Evolutionary conservation across 176 grass and related monocot genomes (phyloP).

Genomic region (Ananas comosus): DNA sequence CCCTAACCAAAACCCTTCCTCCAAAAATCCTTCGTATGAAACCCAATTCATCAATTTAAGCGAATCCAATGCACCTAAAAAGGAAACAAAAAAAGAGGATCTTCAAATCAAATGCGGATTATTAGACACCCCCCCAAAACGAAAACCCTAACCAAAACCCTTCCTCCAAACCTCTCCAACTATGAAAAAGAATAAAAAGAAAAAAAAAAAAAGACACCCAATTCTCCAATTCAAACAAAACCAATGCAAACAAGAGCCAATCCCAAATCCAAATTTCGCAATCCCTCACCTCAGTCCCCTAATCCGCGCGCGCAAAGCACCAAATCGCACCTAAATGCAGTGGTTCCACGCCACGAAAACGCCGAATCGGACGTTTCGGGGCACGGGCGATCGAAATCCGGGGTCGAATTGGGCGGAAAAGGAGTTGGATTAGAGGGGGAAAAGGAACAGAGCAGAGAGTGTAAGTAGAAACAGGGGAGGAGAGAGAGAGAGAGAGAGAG

Average conservation of each 20-base stretch:
- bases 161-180: no score
- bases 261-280: not conserved
- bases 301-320: not conserved
- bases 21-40: no score
- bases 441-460: conserved; percentile 3
- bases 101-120: not conserved
- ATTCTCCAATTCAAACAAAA: not conserved
- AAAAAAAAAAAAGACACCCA: conserved; percentile 8
- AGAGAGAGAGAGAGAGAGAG: conserved; percentile 14
- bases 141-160: no score
- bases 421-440: not conserved
- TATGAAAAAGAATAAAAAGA: not conserved
- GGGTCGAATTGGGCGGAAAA: conserved; percentile 5
- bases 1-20: no score
- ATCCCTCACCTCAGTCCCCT: conserved; percentile 5
- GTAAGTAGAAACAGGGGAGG: not conserved
- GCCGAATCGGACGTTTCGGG: not conserved
- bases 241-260: conserved; percentile 10
- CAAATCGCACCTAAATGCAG: not conserved
- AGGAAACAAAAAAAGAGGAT: not conserved
- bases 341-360: conserved; percentile 6
- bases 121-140: no score
- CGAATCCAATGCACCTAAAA: not conserved
- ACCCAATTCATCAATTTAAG: not conserved
- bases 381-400: conserved; percentile 8